Conservation (phyloP, 208 protist genomes). For the Crithidia acanthocephali region DNA sequence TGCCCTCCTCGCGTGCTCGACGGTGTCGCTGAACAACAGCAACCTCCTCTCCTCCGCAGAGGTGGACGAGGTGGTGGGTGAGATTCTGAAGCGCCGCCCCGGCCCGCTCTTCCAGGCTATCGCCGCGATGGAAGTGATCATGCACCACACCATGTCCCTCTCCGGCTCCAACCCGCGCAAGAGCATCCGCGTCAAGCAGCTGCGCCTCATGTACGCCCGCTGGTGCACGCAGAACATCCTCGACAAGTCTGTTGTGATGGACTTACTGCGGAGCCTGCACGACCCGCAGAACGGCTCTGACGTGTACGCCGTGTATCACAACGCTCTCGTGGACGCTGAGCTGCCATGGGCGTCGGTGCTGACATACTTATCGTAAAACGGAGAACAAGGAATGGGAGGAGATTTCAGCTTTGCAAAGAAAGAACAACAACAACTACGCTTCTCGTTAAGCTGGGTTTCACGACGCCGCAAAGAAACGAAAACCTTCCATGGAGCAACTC, state of each 20-base stretch:
- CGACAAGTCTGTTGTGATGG: constrained; percentile 39
- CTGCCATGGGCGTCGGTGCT: constrained; percentile 45
- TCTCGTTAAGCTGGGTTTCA: too few species aligned
- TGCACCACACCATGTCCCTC: constrained; percentile 56
- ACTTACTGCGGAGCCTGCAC: constrained; percentile 47
- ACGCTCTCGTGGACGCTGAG: constrained; percentile 43
- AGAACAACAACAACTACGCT: neutral
- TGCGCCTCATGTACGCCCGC: constrained; percentile 57
- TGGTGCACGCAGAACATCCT: constrained; percentile 61
- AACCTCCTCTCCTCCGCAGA: constrained; percentile 42
- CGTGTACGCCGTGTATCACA: constrained; percentile 56
- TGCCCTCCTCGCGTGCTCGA: constrained; percentile 57
- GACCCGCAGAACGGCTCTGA: constrained; percentile 22
- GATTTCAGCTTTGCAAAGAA: neutral
- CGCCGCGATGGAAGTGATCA: constrained; percentile 72
- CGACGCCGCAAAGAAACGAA: too few species aligned
- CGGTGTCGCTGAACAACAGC: constrained; percentile 33
- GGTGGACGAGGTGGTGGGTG: constrained; percentile 49
- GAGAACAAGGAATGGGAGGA: neutral
- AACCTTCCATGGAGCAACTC: too few species aligned
- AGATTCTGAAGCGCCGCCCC: constrained; percentile 43
- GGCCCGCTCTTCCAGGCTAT: constrained; percentile 58
- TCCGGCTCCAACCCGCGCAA: constrained; percentile 25
- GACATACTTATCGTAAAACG: constrained; percentile 33
- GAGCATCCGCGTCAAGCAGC: constrained; percentile 40